Percentiles rank a stretch among this genome's conserved stretches.
Conservation (phyloP, 2,329 filamentous ascomycete species). For the Zymoseptoria crescenta region DNA sequence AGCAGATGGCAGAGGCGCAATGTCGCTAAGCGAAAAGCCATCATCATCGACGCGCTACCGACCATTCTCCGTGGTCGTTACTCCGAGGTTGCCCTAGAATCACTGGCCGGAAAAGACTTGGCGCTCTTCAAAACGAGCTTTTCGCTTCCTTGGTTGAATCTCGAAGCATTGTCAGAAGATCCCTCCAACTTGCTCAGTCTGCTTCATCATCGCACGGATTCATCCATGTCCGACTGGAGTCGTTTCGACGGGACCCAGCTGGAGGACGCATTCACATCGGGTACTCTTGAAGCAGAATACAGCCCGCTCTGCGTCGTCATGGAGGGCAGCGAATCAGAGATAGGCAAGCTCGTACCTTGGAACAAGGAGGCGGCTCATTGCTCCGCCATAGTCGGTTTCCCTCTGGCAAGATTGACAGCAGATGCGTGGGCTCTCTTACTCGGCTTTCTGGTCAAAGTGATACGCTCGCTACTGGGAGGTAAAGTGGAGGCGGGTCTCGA, state of each 20-base stretch:
- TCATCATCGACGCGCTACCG: conserved; percentile 5
- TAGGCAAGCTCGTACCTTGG: conserved; percentile 9
- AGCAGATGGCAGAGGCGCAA: conserved; percentile 6
- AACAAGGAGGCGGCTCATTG: conserved; percentile 6
- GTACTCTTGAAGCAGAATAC: not conserved
- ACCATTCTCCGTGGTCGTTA: not conserved
- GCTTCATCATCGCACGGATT: conserved; percentile 7
- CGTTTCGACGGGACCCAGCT: conserved; percentile 8
- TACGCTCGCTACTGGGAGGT: not conserved
- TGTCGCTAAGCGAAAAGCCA: conserved; percentile 1
- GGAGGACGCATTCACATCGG: not conserved
- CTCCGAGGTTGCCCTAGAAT: not conserved
- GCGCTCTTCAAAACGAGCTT: not conserved
- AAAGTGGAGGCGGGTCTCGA: not conserved
- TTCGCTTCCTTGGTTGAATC: conserved; percentile 12
- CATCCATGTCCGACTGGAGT: conserved; percentile 5
- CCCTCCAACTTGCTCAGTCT: conserved; percentile 6
- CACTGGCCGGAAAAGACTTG: not conserved
- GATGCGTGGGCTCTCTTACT: not conserved
- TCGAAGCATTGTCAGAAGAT: conserved; percentile 11
- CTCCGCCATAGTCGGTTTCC: conserved; percentile 9
- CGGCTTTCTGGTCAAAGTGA: not conserved
- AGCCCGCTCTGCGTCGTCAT: conserved; percentile 13
- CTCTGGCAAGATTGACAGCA: conserved; percentile 4
- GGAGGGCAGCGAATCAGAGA: not conserved